These are phyloP conservation scores for Lyophyllum semitale DNA, from an alignment of 768 basidiomycete species.

Conservation along the genomic window DNA sequence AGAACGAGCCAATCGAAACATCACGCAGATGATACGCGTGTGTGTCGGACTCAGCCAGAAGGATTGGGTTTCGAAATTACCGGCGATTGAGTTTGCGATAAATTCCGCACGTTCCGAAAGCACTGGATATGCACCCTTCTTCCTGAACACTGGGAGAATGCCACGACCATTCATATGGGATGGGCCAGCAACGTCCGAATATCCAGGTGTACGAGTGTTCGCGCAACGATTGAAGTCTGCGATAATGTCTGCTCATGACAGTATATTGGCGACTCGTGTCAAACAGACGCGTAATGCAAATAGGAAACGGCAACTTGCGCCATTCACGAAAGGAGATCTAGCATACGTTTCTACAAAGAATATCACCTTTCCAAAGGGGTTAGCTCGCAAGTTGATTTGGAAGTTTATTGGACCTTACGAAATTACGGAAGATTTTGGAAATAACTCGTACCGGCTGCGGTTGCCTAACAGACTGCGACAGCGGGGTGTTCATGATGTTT, in stretches of 20 bases:
- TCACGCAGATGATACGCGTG: slow-evolving; percentile 28
- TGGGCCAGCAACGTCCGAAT: neutral
- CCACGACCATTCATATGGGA: slow-evolving; percentile 22
- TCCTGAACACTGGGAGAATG: slow-evolving; percentile 17
- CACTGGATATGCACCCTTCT: slow-evolving; percentile 38
- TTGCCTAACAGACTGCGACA: slow-evolving; percentile 10
- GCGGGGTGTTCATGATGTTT: slow-evolving; percentile 23
- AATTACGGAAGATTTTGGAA: neutral
- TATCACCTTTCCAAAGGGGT: neutral
- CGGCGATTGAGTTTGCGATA: slow-evolving; percentile 37
- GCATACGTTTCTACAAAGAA: slow-evolving; percentile 5
- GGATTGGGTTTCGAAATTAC: slow-evolving; percentile 29
- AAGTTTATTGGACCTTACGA: neutral
- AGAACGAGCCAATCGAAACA: slow-evolving; percentile 31
- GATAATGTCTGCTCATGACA: slow-evolving; percentile 29
- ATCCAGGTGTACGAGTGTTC: slow-evolving; percentile 26
- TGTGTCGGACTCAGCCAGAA: slow-evolving; percentile 22
- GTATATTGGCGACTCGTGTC: slow-evolving; percentile 23
- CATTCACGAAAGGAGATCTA: neutral
- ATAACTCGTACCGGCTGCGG: slow-evolving; percentile 14
- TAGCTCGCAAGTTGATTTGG: neutral
- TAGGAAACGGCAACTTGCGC: neutral
- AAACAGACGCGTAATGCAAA: slow-evolving; percentile 25
- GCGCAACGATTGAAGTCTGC: slow-evolving; percentile 19
- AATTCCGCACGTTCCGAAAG: slow-evolving; percentile 32